Evolutionary conservation across 805 yeast species (phyloP), one percentile per base, ranked within the genome.

Genomic region (Priceomyces haplophilus): DNA sequence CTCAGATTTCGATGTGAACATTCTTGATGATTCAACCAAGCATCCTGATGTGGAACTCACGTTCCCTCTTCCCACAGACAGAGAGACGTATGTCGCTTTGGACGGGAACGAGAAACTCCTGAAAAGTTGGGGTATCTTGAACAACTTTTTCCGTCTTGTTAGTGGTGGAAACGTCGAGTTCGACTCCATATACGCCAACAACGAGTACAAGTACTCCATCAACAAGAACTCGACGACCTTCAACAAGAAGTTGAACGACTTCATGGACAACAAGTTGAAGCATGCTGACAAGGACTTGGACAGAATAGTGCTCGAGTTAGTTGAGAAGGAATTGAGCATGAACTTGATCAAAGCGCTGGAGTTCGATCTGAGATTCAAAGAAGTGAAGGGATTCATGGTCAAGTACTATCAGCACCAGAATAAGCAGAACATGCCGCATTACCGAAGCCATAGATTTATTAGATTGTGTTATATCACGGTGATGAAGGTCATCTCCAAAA

Each of bases 41-140:
- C 31, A 48, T 2, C 73, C 73, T 15, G 53, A 54, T 34, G 54
- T 70, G 20, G 61, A 55, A 4, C 54, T 68, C 8, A 47, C 64
- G 8, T 67, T 68, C 44, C 75, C 75, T 1, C 54, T 69, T 16
- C 75, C 75, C 4, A 57, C 58, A 10, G 72, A 67, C 46, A 47
- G 57, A 30, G 64, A 60, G 7, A 54, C 66, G 2, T 58, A 56
- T 36, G 52, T 67, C 19, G 48, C 54, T 12, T 40, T 65, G 10
- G 58, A 56, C 6, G 63, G 56, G 11, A 67, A 67, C 49, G 60
- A 58, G 27, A 56, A 60, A 21, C 50, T 58, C 4, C 41, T 50
- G 21, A 48, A 47, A 6, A 58, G 59, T 29, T 54, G 60, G 43
- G 49, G 51, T 23, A 41, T 70, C 17, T 45, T 70, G 39, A 53